Base-by-base conservation (phyloP, 139 green algal species). In the Chlorella ohadii region DNA sequence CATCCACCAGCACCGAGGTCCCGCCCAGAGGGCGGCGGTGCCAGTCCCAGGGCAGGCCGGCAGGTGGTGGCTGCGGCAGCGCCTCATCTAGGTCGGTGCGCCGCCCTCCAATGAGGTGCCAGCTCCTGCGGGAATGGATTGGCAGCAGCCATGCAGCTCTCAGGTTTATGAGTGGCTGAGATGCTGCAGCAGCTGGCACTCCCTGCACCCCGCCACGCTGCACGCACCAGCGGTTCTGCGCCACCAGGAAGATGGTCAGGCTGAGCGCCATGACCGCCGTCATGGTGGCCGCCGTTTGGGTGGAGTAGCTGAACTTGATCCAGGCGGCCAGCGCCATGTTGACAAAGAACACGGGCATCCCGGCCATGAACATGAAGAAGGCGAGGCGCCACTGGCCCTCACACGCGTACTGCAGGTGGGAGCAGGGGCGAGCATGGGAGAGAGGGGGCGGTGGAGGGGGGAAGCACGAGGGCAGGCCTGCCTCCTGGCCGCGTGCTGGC, bases 321-420 rank as follows among this genome's bases (percentile, higher is more conserved):
- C 76, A 82, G n/a, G 56, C 33, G 6, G 75, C 75, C 34, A 81
- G 75, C 25, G 57, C 76, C 76, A 82, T 82, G 76, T 82, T 82
- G 23, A 27, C 59, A 36, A 82, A 82, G 59, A 82, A 82, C 5
- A 72, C 76, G 16, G 76, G 59, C 22, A 82, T 81, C 25, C 75
- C 75, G 9, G 51, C 51, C 51, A 59, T 59, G 51, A 59, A 59
- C 51, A 59, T 59, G 36, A 82, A 38, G 28, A 82, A 82, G 25
- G 76, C 76, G 11, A 71, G n/a, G 17, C 76, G 56, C 76, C 76
- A 82, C 76, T 82, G 76, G 11, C 57, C 25, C 59, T 82, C 76
- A 41, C 76, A 82, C 9, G 76, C 76, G 51, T 82, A 82, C 36
- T 36, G 68, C 68, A n/a, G n/a, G n/a, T n/a, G n/a, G n/a, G n/a